Evolutionary conservation across 2,329 filamentous ascomycete genomes (phyloP).

Genomic region (Tolypocladium tropicale): DNA sequence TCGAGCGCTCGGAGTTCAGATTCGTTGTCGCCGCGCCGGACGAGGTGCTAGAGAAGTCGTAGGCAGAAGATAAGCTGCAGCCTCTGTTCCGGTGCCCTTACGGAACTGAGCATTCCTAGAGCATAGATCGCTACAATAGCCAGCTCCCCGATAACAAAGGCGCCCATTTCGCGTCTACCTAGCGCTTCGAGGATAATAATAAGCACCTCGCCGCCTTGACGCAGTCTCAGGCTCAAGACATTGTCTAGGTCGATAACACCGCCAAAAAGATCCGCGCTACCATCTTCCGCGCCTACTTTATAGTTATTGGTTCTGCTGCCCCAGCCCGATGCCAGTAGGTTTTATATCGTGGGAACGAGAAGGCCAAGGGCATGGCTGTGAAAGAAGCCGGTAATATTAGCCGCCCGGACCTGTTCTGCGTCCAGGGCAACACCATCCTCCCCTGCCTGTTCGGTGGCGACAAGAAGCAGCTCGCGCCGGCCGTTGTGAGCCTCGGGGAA

Average conservation of each 20-base stretch:
- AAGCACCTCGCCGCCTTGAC: not conserved
- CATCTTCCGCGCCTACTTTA: not conserved
- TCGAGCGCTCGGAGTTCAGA: no score
- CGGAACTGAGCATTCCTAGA: no score
- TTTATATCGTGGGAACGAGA: not conserved
- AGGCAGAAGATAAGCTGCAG: no score
- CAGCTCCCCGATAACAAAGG: not conserved
- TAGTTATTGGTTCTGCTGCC: not conserved
- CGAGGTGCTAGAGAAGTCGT: no score
- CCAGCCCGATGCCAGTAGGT: not conserved
- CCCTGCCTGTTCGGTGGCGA: constrained; percentile 13
- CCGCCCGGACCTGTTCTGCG: constrained; percentile 10
- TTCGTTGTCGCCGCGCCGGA: no score
- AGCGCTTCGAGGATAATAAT: not conserved
- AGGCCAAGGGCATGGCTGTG: constrained; percentile 8
- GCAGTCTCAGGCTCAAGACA: not conserved
- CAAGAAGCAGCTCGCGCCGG: constrained; percentile 7
- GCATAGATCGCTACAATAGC: not conserved
- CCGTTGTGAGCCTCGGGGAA: not conserved
- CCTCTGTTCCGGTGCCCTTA: no score
- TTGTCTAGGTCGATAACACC: not conserved
- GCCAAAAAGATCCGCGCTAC: not conserved
- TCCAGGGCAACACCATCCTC: constrained; percentile 12
- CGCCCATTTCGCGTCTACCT: not conserved
- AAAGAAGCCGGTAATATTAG: constrained; percentile 13